Percentiles rank a stretch among this genome's conserved stretches.
Evolutionary conservation across 768 basidiomycete genomes (phyloP).

Genomic region (Phaeotremella fagi): DNA sequence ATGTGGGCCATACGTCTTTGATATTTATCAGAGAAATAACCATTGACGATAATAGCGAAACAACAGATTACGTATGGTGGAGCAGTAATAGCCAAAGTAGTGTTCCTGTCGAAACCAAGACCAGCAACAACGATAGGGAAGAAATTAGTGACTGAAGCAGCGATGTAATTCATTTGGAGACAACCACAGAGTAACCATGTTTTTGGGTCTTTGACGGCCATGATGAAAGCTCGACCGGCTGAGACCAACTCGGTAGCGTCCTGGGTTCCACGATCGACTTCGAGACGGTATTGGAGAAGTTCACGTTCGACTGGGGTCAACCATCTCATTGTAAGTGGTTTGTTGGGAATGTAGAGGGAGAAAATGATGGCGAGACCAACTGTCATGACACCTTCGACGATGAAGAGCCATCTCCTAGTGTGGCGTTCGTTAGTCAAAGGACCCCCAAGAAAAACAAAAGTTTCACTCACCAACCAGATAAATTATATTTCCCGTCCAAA

Average conservation of each 20-base stretch:
- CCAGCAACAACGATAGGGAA: conserved; percentile 37
- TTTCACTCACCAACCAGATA: conserved; percentile 47
- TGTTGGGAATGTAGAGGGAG: conserved; percentile 58
- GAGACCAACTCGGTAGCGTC: conserved; percentile 32
- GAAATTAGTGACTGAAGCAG: conserved; percentile 43
- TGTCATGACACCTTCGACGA: conserved; percentile 12
- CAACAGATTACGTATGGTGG: conserved; percentile 44
- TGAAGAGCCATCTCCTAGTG: too few species aligned
- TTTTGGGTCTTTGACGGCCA: conserved; percentile 40
- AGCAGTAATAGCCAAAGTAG: conserved; percentile 39
- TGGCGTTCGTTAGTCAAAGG: neutral
- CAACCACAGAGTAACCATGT: conserved; percentile 29
- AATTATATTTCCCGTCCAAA: conserved; percentile 7
- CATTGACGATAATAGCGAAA: conserved; percentile 39
- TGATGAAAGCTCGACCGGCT: conserved; percentile 24
- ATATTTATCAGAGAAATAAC: conserved; percentile 36
- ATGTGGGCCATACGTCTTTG: conserved; percentile 29
- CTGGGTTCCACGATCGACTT: conserved; percentile 35
- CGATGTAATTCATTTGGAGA: conserved; percentile 26
- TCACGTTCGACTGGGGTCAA: conserved; percentile 48
- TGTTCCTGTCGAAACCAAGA: conserved; percentile 34
- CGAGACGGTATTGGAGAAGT: conserved; percentile 31
- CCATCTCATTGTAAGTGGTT: conserved; percentile 72
- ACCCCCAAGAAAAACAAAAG: neutral
- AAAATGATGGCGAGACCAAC: conserved; percentile 26